Conservation (phyloP, 1,139 yeast genomes). For the Saccharomyces hybrid region DNA sequence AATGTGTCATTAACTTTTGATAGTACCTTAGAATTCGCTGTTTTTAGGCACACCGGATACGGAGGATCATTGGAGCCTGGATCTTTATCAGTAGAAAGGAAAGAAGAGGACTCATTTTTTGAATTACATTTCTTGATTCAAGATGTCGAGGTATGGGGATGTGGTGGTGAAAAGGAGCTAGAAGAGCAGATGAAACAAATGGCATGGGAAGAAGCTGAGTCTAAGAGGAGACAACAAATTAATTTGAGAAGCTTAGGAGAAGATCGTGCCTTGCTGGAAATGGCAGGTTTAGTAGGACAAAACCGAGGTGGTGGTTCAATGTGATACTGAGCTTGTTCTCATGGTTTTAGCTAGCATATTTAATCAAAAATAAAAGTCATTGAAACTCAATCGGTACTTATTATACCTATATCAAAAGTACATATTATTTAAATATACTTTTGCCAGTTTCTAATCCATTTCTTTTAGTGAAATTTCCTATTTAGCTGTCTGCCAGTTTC, state of each 20-base stretch:
- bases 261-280: constrained; percentile 76
- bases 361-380: background rate
- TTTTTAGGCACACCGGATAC: constrained; percentile 59
- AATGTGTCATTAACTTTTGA: constrained; percentile 76
- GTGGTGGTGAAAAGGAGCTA: constrained; percentile 69
- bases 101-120: constrained; percentile 30
- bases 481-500: background rate
- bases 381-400: background rate
- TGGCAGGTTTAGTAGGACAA: constrained; percentile 85
- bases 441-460: background rate
- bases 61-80: constrained; percentile 43
- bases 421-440: background rate
- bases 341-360: background rate
- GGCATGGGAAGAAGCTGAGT: constrained; percentile 91
- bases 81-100: constrained; percentile 15
- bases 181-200: constrained; percentile 69
- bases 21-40: constrained; percentile 68
- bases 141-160: constrained; percentile 86
- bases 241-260: constrained; percentile 63
- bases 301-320: constrained; percentile 58
- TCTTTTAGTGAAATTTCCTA: background rate
- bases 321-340: constrained; percentile 16
- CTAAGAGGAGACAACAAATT: constrained; percentile 64
- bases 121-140: constrained; percentile 68
- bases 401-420: background rate